Percentiles rank a stretch among this genome's conserved stretches.
phyloP scores from a whole-genome alignment of 148 eudicot species.

The Rheum nobile region DNA sequence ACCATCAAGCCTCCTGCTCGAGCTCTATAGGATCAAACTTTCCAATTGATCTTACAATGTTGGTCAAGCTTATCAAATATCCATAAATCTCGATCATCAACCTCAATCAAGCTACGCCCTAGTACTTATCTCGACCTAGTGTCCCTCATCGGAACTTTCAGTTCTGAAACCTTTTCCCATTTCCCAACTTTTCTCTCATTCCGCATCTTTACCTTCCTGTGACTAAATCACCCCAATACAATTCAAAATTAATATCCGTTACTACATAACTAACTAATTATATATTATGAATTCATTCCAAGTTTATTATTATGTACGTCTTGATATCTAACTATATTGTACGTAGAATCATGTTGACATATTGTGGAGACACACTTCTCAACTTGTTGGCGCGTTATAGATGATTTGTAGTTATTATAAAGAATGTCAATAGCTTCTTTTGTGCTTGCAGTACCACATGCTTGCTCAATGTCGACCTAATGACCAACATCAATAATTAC shows the following conservation, averaged over 20 bases:
- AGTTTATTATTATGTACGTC: too few species aligned
- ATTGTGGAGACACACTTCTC: slow-evolving; percentile 18
- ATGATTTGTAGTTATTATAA: slow-evolving; percentile 27
- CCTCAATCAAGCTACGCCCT: too few species aligned
- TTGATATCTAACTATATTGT: background rate
- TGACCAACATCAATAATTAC: too few species aligned
- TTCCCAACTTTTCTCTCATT: slow-evolving; percentile 13
- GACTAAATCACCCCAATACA: background rate
- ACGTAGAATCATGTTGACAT: slow-evolving; percentile 12
- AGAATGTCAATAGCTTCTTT: slow-evolving; percentile 30
- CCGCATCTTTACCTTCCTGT: slow-evolving; percentile 21
- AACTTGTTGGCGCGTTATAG: slow-evolving; percentile 19
- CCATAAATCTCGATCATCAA: too few species aligned
- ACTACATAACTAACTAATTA: background rate
- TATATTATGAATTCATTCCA: too few species aligned
- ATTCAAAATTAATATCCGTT: background rate
- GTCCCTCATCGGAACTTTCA: too few species aligned
- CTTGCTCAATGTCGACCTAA: too few species aligned
- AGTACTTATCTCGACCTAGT: too few species aligned
- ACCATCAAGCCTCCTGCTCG: background rate
- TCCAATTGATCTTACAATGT: slow-evolving; percentile 19
- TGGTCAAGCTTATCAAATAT: too few species aligned
- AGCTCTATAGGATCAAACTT: slow-evolving; percentile 11
- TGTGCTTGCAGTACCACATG: too few species aligned
- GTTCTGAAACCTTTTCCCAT: too few species aligned